These are phyloP conservation scores for Lineolata rhizophorae DNA, from an alignment of 495 filamentous ascomycete genomes.

Conservation along the genomic window DNA sequence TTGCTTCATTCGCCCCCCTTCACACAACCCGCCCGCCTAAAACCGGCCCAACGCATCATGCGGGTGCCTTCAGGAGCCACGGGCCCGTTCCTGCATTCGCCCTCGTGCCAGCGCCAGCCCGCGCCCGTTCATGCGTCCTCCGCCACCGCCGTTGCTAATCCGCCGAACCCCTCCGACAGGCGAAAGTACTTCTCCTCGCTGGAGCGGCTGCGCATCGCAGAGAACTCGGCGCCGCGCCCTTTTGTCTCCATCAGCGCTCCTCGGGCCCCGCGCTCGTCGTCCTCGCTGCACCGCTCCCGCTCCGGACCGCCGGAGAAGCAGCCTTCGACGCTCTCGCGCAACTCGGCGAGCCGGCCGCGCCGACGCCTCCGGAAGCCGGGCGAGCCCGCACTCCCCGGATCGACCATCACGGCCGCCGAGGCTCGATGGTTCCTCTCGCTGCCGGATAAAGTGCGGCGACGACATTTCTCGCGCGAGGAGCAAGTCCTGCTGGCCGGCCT, in stretches of 20 bases:
- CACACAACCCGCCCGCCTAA: too few relatives aligned
- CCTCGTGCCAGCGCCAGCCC: too few relatives aligned
- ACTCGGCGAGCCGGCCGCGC: slow-evolving; percentile 1
- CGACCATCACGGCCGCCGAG: slow-evolving; percentile 25
- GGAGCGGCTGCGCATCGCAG: slow-evolving; percentile 15
- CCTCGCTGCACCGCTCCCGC: not conserved
- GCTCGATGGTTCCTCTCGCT: slow-evolving; percentile 48
- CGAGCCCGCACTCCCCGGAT: slow-evolving; percentile 6
- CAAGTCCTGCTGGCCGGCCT: slow-evolving; percentile 36
- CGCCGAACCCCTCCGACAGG: slow-evolving; percentile 5
- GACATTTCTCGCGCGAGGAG: slow-evolving; percentile 53
- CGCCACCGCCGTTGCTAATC: too few relatives aligned
- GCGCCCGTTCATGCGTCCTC: too few relatives aligned
- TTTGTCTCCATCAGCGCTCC: not conserved
- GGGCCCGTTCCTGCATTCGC: too few relatives aligned
- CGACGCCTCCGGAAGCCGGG: slow-evolving; percentile 8
- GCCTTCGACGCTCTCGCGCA: not conserved
- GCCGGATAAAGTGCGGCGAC: slow-evolving; percentile 47
- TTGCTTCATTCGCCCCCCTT: too few relatives aligned
- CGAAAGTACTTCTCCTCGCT: slow-evolving; percentile 17
- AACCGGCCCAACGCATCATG: too few relatives aligned
- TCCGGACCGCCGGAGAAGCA: too few relatives aligned
- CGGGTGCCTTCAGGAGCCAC: too few relatives aligned
- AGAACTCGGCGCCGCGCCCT: slow-evolving; percentile 1
- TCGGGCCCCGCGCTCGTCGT: not conserved